Evolutionary conservation across 2,329 filamentous ascomycete genomes (phyloP).

Genomic region (Calonectria fujianensis): DNA sequence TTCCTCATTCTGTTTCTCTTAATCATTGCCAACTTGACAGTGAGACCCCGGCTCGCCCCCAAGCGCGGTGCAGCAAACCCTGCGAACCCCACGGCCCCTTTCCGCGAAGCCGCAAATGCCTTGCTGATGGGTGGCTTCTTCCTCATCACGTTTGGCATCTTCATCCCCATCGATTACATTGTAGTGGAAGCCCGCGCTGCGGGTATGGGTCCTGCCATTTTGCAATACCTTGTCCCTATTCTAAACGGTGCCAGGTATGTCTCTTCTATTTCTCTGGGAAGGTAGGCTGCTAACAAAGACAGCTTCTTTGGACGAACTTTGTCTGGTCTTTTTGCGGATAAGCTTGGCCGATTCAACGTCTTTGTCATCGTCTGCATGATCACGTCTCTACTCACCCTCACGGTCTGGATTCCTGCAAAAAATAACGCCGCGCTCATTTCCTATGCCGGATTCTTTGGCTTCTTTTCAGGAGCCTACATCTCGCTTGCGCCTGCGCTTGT

Average conservation of each 20-base stretch:
- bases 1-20: slow-evolving; percentile 62
- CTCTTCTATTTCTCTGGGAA: background rate
- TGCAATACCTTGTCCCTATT: slow-evolving; percentile 61
- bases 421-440: slow-evolving; percentile 57
- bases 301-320: slow-evolving; percentile 61
- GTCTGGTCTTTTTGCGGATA: slow-evolving; percentile 60
- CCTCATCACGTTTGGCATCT: slow-evolving; percentile 60
- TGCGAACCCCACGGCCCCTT: slow-evolving; percentile 57
- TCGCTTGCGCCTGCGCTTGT: slow-evolving; percentile 62
- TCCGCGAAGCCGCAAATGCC: slow-evolving; percentile 57
- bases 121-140: slow-evolving; percentile 57
- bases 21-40: slow-evolving; percentile 57
- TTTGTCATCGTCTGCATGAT: slow-evolving; percentile 67
- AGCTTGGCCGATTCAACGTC: slow-evolving; percentile 63
- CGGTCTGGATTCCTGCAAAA: slow-evolving; percentile 65
- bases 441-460: slow-evolving; percentile 65
- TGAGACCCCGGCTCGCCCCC: slow-evolving; percentile 51
- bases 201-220: slow-evolving; percentile 56
- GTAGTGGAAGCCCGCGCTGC: slow-evolving; percentile 56
- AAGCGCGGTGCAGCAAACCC: slow-evolving; percentile 53
- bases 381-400: slow-evolving; percentile 62
- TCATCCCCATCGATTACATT: slow-evolving; percentile 62
- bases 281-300: background rate
- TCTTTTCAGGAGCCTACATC: slow-evolving; percentile 65
- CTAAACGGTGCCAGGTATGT: slow-evolving; percentile 59